These are phyloP conservation scores for Aspergillus sergii DNA, from an alignment of 2,329 filamentous ascomycete genomes.

Conservation along the genomic window DNA sequence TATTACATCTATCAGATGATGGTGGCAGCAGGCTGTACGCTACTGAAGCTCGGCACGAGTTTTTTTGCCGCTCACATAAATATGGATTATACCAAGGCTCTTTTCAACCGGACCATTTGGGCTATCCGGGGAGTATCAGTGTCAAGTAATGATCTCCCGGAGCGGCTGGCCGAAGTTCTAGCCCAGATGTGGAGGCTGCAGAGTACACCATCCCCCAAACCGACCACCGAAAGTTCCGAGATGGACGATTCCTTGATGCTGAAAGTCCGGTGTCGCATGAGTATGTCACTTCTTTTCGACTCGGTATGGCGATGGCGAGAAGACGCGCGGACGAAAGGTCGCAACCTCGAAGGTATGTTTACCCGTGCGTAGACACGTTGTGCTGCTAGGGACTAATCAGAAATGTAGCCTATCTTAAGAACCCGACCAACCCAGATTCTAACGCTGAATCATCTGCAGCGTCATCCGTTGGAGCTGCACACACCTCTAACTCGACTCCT, in stretches of 20 bases:
- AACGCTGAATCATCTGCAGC: conserved; percentile 72
- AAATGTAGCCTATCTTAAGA: conserved; percentile 67
- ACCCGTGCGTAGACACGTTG: background rate
- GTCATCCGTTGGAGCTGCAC: conserved; percentile 55
- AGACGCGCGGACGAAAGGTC: conserved; percentile 68
- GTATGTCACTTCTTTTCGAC: conserved; percentile 68
- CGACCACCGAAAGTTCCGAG: conserved; percentile 30
- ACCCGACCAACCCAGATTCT: conserved; percentile 83
- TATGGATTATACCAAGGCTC: conserved; percentile 55
- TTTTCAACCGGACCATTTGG: conserved; percentile 63
- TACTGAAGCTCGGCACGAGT: conserved; percentile 68
- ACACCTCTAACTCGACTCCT: conserved; percentile 38
- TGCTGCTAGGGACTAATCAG: conserved; percentile 13
- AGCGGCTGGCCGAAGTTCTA: conserved; percentile 66
- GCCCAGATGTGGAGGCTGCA: conserved; percentile 65
- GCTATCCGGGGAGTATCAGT: conserved; percentile 63
- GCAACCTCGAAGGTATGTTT: conserved; percentile 72
- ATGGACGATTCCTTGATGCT: conserved; percentile 56
- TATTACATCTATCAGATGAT: conserved; percentile 71
- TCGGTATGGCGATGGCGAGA: conserved; percentile 69
- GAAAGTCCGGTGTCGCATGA: conserved; percentile 68
- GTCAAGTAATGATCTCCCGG: conserved; percentile 63
- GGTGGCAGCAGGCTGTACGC: conserved; percentile 64
- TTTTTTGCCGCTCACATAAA: conserved; percentile 63
- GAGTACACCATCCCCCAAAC: conserved; percentile 33